phyloP scores from a whole-genome alignment of 805 yeast genomes.

The Ogataea siamensis region DNA sequence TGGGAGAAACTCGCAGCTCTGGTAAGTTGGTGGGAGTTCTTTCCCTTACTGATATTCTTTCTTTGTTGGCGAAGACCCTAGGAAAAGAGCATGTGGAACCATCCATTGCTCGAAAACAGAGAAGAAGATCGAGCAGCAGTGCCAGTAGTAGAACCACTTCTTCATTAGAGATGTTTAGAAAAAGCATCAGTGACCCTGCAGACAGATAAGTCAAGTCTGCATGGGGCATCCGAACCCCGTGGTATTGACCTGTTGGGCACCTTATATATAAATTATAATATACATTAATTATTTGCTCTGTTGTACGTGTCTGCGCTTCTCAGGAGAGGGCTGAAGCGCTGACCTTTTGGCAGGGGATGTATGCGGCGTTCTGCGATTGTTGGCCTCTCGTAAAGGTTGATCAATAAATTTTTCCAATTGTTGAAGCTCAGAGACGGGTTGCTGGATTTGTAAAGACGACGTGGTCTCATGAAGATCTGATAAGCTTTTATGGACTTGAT shows the following conservation, averaged over 20 bases:
- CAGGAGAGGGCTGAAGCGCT: constrained; percentile 3
- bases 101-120: constrained; percentile 78
- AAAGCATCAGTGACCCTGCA: constrained; percentile 39
- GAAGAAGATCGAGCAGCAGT: constrained; percentile 61
- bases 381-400: constrained; percentile 5
- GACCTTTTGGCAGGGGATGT: constrained; percentile 6
- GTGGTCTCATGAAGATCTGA: constrained; percentile 2
- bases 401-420: constrained; percentile 3
- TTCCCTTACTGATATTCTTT: constrained; percentile 85
- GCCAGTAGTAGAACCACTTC: constrained; percentile 33
- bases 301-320: constrained; percentile 6
- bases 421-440: constrained; percentile 3
- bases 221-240: not conserved
- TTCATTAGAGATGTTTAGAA: constrained; percentile 43
- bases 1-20: constrained; percentile 47
- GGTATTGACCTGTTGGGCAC: constrained; percentile 1
- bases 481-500: constrained; percentile 5
- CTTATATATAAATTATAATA: constrained; percentile 1
- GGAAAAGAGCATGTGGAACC: constrained; percentile 79
- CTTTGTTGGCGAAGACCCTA: constrained; percentile 70
- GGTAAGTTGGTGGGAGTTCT: constrained; percentile 90
- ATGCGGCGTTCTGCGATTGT: constrained; percentile 1
- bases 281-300: constrained; percentile 3
- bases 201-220: constrained; percentile 21
- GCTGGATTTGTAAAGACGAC: not conserved